Base-by-base conservation (phyloP, 2,329 filamentous ascomycete genomes). In the Sclerotinia nivalis region DNA sequence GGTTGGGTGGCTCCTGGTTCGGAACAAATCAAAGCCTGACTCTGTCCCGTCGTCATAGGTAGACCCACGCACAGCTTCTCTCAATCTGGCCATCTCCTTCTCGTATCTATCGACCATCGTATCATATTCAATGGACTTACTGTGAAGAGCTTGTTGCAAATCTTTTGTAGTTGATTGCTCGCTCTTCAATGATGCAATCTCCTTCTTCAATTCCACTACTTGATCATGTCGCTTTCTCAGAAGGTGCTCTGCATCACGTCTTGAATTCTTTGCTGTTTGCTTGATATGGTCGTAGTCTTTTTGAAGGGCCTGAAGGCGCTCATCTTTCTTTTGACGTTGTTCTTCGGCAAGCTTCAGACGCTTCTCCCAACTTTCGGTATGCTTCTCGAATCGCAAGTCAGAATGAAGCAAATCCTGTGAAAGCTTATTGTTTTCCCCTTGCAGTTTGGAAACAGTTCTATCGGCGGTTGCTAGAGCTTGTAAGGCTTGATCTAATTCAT, bases 211-310 rank as follows among this genome's bases (percentile, higher is more conserved):
- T 56, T 85, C 82, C 12, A 83, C 79, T 71, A 89, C 87, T 77
- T 87, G 87, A 52, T 82, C 81, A 70, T 88, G 86, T 69, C 87
- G 86, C 72, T 84, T 84, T 67, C 85, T 82, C 58, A 89, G 73
- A 2, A 88, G 85, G 22, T 84, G 82, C 73, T 85, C 83, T 5
- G 85, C 85, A 71, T 89, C 87, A 12, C 81, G 79, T n/a, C 86
- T 84, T 50, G 84, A 83, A 8, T 81, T 77, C 71, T 88, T 85
- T 25, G 85, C 84, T 59, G 86, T 82, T 45, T 83, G 82, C 72
- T 86, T 85, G 49, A 88, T 82, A 12, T 80, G 76, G 54, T 88
- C 85, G 71, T 87, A 87, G 22, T 87, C 85, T 58, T 79, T 80
- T 75, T 82, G 83, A 10, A 88, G 78, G 62, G 79, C 79, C n/a